A percentile compares a stretch with the other conserved stretches of the same genome.
These are phyloP conservation scores for Dictyostelium firmibasis DNA, from an alignment of 78 protist genomes.

Conservation along the genomic window DNA sequence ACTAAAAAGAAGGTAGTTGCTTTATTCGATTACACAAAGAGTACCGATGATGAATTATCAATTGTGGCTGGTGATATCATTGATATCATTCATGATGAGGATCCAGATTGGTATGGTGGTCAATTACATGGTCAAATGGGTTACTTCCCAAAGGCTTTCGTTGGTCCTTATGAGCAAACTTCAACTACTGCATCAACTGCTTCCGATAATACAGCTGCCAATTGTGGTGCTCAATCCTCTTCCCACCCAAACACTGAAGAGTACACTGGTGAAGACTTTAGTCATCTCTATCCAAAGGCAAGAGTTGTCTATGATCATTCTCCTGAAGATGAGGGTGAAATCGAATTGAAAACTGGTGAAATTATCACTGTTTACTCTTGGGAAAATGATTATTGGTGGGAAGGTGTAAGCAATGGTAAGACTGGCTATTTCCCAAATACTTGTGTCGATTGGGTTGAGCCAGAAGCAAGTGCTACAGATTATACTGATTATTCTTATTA, in stretches of 20 bases:
- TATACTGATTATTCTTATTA: slow-evolving; percentile 32
- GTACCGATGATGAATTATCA: slow-evolving; percentile 39
- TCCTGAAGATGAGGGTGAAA: slow-evolving; percentile 48
- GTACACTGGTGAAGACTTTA: slow-evolving; percentile 16
- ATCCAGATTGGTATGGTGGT: slow-evolving; percentile 64
- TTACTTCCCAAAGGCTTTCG: slow-evolving; percentile 62
- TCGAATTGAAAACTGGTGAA: slow-evolving; percentile 34
- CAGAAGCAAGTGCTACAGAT: neutral
- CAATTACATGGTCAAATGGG: slow-evolving; percentile 35
- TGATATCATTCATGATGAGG: slow-evolving; percentile 65
- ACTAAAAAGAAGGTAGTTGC: slow-evolving; percentile 10
- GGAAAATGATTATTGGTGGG: slow-evolving; percentile 80
- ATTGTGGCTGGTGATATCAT: slow-evolving; percentile 46
- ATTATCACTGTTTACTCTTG: slow-evolving; percentile 38
- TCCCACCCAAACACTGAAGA: neutral
- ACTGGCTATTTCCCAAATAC: slow-evolving; percentile 65
- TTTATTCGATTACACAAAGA: slow-evolving; percentile 24
- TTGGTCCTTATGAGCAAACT: neutral
- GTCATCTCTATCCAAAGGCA: slow-evolving; percentile 70
- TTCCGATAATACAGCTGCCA: neutral
- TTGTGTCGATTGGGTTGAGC: slow-evolving; percentile 73
- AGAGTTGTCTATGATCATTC: slow-evolving; percentile 39
- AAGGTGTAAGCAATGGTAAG: slow-evolving; percentile 21
- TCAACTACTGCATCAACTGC: neutral
- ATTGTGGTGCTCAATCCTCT: neutral